Evolutionary conservation across 257 asterid species (phyloP).

Genomic region (Hygrophila difformis): DNA sequence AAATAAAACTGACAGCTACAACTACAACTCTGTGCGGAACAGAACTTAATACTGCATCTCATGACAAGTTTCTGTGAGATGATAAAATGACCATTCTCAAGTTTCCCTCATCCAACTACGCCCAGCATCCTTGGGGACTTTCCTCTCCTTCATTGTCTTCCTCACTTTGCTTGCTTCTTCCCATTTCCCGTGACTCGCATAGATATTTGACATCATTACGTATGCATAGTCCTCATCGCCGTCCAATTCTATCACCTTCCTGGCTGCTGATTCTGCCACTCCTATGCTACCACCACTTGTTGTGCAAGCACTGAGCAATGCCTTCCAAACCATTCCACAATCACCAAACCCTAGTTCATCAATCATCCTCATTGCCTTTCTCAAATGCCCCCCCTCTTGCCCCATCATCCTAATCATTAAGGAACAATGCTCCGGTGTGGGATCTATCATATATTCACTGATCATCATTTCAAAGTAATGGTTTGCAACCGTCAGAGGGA

Average conservation of each 20-base stretch:
- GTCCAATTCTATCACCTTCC: slow-evolving; percentile 44
- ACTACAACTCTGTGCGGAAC: no score
- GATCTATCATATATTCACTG: slow-evolving; percentile 29
- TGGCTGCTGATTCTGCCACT: slow-evolving; percentile 48
- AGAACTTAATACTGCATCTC: no score
- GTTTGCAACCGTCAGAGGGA: slow-evolving; percentile 30
- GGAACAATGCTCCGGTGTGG: slow-evolving; percentile 61
- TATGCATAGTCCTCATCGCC: slow-evolving; percentile 43
- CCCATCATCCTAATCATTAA: slow-evolving; percentile 65
- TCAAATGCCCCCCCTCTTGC: slow-evolving; percentile 42
- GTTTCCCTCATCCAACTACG: slow-evolving; percentile 67
- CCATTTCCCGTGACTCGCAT: slow-evolving; percentile 49
- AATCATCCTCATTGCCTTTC: slow-evolving; percentile 46
- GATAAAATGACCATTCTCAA: no score
- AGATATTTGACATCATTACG: slow-evolving; percentile 49
- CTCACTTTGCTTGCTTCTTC: slow-evolving; percentile 35
- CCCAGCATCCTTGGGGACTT: slow-evolving; percentile 45
- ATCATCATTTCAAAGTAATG: slow-evolving; percentile 30
- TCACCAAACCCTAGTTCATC: slow-evolving; percentile 30
- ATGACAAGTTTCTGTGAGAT: no score
- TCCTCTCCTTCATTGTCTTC: slow-evolving; percentile 48
- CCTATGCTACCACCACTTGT: slow-evolving; percentile 31
- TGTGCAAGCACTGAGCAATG: slow-evolving; percentile 55
- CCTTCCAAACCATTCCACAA: slow-evolving; percentile 50
- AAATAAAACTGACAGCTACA: no score